Base-by-base conservation (phyloP, 1,284 basidiomycete species). In the Porodaedalea pini region DNA sequence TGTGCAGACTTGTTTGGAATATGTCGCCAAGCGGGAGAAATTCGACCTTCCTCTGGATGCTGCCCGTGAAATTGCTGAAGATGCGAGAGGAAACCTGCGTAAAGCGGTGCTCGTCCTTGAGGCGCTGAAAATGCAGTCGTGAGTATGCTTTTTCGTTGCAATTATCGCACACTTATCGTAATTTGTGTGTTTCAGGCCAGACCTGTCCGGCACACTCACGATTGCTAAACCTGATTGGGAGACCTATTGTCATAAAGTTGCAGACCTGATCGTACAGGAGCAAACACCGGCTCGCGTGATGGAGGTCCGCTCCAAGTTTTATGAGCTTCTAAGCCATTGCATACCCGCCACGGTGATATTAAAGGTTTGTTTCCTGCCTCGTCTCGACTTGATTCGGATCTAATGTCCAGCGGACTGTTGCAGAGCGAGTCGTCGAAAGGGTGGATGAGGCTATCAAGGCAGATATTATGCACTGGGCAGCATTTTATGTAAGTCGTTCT, bases 191-290 rank as follows among this genome's bases (percentile, higher is more conserved):
- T 25, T 29, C 57, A 84, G 90, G 61, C 83, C 90, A 41, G 86
- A 92, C 69, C 76, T 94, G 47, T 80, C 80, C 21, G 86, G 88
- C 49, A 75, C 86, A 34, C 71, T 94, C 51, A 79, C 83, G 39
- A 90, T 94, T 51, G 93, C 95, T 13, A 94, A 97, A 72, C 95
- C 97, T 11, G 97, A 99, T 68, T 99, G 97, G 97, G 96, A 99
- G 72, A 90, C 89, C n/a, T n/a, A n/a, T 37, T 56, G 43, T 1
- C 21, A 49, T 36, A 52, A 94, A 70, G 88, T 98, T 11, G 95
- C 92, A n/a, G 92, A 96, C 69, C 71, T 91, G 66, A 96, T 99
- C 64, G 75, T 98, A n/a, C 80, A 84, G 63, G 93, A 98, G 67
- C 97, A 98, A 72, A 84, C 87, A n/a, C 94, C 97, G 11, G 84